phyloP scores from a whole-genome alignment of 1,284 basidiomycete species.

The Puccinia novopanici region DNA sequence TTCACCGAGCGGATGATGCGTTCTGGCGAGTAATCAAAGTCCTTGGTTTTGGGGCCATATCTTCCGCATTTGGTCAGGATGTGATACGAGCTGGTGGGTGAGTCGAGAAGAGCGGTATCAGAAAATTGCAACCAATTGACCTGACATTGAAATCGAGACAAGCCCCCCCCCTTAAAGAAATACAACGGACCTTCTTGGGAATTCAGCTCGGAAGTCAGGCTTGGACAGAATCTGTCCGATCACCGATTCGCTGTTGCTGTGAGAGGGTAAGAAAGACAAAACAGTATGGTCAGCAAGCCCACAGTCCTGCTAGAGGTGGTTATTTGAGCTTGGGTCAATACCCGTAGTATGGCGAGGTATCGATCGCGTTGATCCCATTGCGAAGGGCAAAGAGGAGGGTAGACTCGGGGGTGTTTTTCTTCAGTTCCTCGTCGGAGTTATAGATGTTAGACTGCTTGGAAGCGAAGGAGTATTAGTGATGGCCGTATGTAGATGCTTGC shows the following conservation, averaged over 20 bases:
- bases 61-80: constrained; percentile 83
- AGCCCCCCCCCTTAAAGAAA: not conserved
- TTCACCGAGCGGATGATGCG: constrained; percentile 72
- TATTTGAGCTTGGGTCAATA: too few species aligned
- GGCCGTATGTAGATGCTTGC: not conserved
- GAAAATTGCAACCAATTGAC: too few species aligned
- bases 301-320: too few species aligned
- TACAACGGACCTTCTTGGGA: constrained; percentile 53
- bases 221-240: constrained; percentile 28
- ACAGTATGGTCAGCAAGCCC: too few species aligned
- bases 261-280: constrained; percentile 52
- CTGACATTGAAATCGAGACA: not conserved
- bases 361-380: constrained; percentile 86
- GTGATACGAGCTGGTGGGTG: constrained; percentile 58
- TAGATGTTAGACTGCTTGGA: constrained; percentile 66
- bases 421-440: constrained; percentile 68
- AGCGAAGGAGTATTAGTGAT: not conserved
- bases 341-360: constrained; percentile 75
- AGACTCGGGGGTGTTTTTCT: constrained; percentile 68
- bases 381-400: constrained; percentile 69
- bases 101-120: too few species aligned
- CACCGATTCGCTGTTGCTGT: constrained; percentile 28
- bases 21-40: constrained; percentile 78
- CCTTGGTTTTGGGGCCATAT: constrained; percentile 67
- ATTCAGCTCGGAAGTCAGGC: constrained; percentile 51